These are phyloP conservation scores for Scutellaria barbata DNA, from an alignment of 257 asterid species.

Conservation along the genomic window DNA sequence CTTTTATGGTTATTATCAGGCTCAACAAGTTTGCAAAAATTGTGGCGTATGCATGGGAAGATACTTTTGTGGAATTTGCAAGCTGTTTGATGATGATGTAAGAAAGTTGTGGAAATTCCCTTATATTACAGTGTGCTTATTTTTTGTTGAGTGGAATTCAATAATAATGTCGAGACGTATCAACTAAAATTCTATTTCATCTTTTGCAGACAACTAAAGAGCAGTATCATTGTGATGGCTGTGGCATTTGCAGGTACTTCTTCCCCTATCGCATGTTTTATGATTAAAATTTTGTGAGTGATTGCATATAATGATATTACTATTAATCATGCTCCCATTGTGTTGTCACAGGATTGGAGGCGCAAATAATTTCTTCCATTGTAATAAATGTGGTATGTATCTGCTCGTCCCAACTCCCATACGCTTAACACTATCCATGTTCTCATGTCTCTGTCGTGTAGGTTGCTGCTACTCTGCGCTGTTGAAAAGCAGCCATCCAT, in stretches of 20 bases:
- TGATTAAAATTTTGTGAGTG: too few relatives aligned
- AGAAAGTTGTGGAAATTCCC: too few relatives aligned
- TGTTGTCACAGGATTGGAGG: conserved; percentile 71
- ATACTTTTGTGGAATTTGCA: conserved; percentile 79
- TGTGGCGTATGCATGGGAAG: conserved; percentile 92
- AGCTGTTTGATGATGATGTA: conserved; percentile 89
- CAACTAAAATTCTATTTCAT: background rate
- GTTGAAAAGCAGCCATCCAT: conserved; percentile 65
- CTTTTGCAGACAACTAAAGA: conserved; percentile 69
- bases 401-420: background rate
- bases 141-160: conserved; percentile 17
- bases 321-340: conserved; percentile 3
- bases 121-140: too few relatives aligned
- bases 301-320: background rate
- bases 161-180: background rate
- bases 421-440: background rate
- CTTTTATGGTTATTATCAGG: conserved; percentile 45
- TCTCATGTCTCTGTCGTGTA: background rate
- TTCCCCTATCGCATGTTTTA: background rate
- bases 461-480: conserved; percentile 59
- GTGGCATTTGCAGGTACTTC: conserved; percentile 91
- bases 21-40: conserved; percentile 67
- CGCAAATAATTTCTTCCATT: conserved; percentile 68
- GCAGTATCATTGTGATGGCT: conserved; percentile 82
- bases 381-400: conserved; percentile 65